Base-by-base conservation (phyloP, 2,329 filamentous ascomycete species). In the Blastomyces gilchristii region DNA sequence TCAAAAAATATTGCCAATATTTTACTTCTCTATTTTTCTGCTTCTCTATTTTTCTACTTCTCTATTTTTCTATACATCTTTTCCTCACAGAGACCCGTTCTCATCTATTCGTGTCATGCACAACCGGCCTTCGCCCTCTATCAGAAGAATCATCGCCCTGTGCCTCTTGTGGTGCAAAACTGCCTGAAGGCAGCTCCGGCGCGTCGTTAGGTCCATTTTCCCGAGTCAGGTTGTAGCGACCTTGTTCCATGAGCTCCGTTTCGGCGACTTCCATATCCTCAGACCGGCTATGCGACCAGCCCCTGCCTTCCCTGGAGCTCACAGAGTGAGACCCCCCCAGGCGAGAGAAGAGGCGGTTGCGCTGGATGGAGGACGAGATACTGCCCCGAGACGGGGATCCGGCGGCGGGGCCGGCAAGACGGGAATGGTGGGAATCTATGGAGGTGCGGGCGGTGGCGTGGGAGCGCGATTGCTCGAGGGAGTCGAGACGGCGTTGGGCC, bases 271-370 rank as follows among this genome's bases (percentile, higher is more conserved):
- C 49, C 64, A 12, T 67, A 43, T 47, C 28, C 7, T 16, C 22
- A 22, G 22, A 41, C 5, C 54, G 34, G 7, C 49, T 52, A 25
- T 5, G 49, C 18, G 31, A 58, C 7, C 22, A 7, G 6, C n/a
- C 22, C 45, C 49, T 58, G n/a, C 41, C 56, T 28, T 58, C 39
- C 16, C 56, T 47, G 14, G 57, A 59, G 25, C 25, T 45, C n/a
- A 60, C 67, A 62, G 58, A 66, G 34, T 69, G 74, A 62, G 73
- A 73, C 41, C 71, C 69, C 2, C 71, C 68, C 2, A 71, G 69
- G n/a, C 83, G 80, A 45, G 80, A 76, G 72, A 88, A 85, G 75
- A 88, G 87, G 2, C 85, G 80, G 66, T 86, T 86, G 7, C 82
- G 80, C 63, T 85, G 83, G 6, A 76, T 75, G 5, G 78, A 71